Evolutionary conservation across 2,329 filamentous ascomycete genomes (phyloP).

Genomic region (Drechslerella coelobrocha): DNA sequence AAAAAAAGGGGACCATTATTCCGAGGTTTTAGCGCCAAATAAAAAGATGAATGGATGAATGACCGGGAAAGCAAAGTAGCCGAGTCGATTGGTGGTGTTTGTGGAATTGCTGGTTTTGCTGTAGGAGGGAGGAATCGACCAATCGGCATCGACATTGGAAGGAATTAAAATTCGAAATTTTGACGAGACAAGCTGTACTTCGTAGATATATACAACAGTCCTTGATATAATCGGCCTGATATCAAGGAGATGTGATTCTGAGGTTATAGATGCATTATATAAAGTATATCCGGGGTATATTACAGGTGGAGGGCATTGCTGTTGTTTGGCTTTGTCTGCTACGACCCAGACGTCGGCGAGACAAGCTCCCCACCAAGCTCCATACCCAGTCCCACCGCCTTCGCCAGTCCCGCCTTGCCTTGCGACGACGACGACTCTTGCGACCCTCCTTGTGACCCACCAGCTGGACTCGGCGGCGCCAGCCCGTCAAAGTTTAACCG

Average conservation of each 20-base stretch:
- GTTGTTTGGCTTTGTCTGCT: too few relatives aligned
- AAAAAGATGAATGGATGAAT: not conserved
- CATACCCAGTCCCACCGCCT: constrained; percentile 27
- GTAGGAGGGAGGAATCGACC: too few relatives aligned
- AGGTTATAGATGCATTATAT: not conserved
- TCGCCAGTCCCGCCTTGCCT: constrained; percentile 12
- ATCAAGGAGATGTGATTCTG: not conserved
- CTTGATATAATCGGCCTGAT: not conserved
- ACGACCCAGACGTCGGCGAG: constrained; percentile 46
- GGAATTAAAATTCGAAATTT: not conserved
- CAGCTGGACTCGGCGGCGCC: constrained; percentile 60
- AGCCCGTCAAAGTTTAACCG: constrained; percentile 82
- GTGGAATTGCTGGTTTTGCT: not conserved
- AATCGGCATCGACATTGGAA: not conserved
- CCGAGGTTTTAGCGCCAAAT: not conserved
- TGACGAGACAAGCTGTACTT: not conserved
- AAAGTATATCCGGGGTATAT: too few relatives aligned
- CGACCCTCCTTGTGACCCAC: constrained; percentile 22
- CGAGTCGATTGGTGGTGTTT: not conserved
- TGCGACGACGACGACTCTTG: constrained; percentile 11
- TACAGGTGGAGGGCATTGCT: too few relatives aligned
- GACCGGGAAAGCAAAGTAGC: not conserved
- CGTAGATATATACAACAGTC: not conserved
- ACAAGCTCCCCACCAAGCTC: constrained; percentile 49
- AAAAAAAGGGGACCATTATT: not conserved